Conservation (phyloP, 495 filamentous ascomycete genomes). For the Saxophila tyrrhenica region DNA sequence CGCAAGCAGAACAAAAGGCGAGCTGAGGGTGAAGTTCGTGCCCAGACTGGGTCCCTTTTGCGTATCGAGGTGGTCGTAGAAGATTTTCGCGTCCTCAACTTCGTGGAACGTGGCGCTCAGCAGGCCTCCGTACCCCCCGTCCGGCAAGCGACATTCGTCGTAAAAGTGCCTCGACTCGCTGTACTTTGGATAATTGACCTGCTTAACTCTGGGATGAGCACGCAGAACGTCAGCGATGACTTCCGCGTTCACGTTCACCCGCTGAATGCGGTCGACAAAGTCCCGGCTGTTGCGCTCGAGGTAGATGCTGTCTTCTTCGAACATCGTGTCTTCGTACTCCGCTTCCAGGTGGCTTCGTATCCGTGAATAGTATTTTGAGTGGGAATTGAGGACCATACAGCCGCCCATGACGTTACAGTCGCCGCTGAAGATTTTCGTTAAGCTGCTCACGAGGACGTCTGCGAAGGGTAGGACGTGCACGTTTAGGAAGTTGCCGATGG, state of each 20-base stretch:
- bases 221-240: constrained; percentile 61
- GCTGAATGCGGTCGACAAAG: constrained; percentile 69
- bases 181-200: constrained; percentile 78
- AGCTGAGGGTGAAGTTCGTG: constrained; percentile 90
- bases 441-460: constrained; percentile 83
- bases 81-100: constrained; percentile 58
- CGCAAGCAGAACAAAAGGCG: constrained; percentile 81
- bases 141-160: constrained; percentile 61
- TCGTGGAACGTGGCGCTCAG: constrained; percentile 70
- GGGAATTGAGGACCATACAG: constrained; percentile 74
- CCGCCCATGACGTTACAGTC: constrained; percentile 98
- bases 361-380: constrained; percentile 52
- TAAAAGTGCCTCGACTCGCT: constrained; percentile 58
- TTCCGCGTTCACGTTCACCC: constrained; percentile 81
- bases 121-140: constrained; percentile 82
- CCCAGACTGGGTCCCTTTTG: constrained; percentile 90
- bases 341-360: constrained; percentile 50
- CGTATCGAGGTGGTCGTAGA: constrained; percentile 78
- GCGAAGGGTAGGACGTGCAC: constrained; percentile 81
- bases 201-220: constrained; percentile 53
- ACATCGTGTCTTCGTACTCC: constrained; percentile 81
- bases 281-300: constrained; percentile 94
- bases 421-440: constrained; percentile 95
- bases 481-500: constrained; percentile 91
- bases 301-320: constrained; percentile 87